Conservation (phyloP, 768 basidiomycete genomes). For the Tylopilus sp. region DNA sequence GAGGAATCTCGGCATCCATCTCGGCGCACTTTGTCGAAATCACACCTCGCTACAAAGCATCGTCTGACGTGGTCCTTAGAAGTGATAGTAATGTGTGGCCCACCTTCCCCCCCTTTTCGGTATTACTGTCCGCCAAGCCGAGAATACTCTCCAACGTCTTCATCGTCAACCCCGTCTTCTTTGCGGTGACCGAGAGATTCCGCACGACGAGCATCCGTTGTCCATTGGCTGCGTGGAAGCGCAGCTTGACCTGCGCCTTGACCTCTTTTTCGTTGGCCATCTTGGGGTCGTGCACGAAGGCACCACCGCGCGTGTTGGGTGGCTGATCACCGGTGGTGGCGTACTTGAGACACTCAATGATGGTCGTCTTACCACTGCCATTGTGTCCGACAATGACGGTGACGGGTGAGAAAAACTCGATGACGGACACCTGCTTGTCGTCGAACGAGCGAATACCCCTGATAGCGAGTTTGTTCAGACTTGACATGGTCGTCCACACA, state of each 20-base stretch:
- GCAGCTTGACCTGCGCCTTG: slow-evolving; percentile 94
- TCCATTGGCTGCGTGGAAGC: slow-evolving; percentile 89
- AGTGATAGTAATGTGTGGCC: neutral
- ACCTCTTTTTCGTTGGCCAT: slow-evolving; percentile 99
- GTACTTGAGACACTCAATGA: slow-evolving; percentile 99
- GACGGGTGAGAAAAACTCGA: slow-evolving; percentile 96
- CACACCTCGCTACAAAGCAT: slow-evolving; percentile 58
- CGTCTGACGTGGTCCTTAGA: neutral
- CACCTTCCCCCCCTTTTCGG: slow-evolving; percentile 76
- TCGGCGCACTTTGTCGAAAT: slow-evolving; percentile 98
- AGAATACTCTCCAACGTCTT: slow-evolving; percentile 95
- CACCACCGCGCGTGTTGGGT: slow-evolving; percentile 96
- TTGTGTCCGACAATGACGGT: slow-evolving; percentile 99
- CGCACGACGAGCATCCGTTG: slow-evolving; percentile 86
- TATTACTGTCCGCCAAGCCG: slow-evolving; percentile 62
- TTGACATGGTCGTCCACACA: slow-evolving; percentile 18
- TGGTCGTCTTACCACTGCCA: slow-evolving; percentile 97
- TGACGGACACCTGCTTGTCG: slow-evolving; percentile 88
- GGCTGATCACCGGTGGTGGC: slow-evolving; percentile 98
- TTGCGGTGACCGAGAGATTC: slow-evolving; percentile 87
- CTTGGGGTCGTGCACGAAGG: slow-evolving; percentile 97
- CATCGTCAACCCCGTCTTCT: slow-evolving; percentile 96
- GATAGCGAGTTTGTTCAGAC: slow-evolving; percentile 90
- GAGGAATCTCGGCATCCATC: slow-evolving; percentile 92
- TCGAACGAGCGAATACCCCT: slow-evolving; percentile 95